Percentiles rank a stretch among this genome's conserved stretches.
Conservation (phyloP, 345 rosid genomes). For the Hypericum perforatum region DNA sequence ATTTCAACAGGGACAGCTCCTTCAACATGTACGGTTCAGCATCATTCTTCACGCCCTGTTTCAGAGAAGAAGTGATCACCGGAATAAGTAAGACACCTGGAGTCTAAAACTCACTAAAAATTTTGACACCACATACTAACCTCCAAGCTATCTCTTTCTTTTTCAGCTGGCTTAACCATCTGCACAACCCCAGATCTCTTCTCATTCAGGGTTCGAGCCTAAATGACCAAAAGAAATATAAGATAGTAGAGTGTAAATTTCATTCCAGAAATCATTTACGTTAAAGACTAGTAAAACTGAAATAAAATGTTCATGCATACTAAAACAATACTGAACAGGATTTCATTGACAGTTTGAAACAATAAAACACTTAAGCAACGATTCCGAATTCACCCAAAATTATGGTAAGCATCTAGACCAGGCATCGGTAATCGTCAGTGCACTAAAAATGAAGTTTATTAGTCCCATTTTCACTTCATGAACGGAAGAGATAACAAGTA, state of each 20-base stretch:
- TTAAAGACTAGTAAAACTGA: not conserved
- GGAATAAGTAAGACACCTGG: slow-evolving; percentile 3
- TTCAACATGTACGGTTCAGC: slow-evolving; percentile 93
- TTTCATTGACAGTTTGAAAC: no score
- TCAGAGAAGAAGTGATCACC: slow-evolving; percentile 17
- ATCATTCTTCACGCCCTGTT: slow-evolving; percentile 82
- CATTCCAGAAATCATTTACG: no score
- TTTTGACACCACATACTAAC: slow-evolving; percentile 33
- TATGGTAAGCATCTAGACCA: no score
- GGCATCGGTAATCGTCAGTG: no score
- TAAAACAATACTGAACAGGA: not conserved
- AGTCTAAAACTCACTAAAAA: slow-evolving; percentile 3
- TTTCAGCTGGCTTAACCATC: slow-evolving; percentile 94
- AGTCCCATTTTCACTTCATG: not conserved
- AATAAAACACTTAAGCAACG: no score
- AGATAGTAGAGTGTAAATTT: not conserved
- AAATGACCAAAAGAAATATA: slow-evolving; percentile 11
- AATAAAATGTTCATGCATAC: not conserved
- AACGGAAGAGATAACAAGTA: not conserved
- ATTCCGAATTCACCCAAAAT: no score
- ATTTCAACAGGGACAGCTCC: slow-evolving; percentile 71
- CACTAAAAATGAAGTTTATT: slow-evolving; percentile 1
- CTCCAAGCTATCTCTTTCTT: slow-evolving; percentile 93
- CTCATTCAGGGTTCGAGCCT: slow-evolving; percentile 84
- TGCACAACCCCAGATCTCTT: slow-evolving; percentile 94